Evolutionary conservation across 768 basidiomycete species (phyloP), one percentile per base, ranked within the genome.

Genomic region (Pluteus cervinus): DNA sequence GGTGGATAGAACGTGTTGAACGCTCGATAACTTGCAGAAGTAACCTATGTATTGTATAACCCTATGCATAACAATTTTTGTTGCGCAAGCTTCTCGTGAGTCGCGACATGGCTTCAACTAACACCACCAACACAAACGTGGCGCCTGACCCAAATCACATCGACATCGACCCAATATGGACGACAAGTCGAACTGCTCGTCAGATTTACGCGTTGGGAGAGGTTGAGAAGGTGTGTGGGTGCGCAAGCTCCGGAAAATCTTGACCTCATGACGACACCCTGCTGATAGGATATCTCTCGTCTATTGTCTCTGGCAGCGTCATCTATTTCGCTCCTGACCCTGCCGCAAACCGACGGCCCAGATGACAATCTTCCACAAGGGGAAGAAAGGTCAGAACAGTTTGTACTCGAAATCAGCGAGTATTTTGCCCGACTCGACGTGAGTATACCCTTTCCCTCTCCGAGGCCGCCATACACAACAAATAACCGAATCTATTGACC

Each of bases 351-450:
- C 3, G 86, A 89, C 52, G 69, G 57, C 1, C 71, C 78, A 3
- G 75, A 75, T 5, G 81, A 83, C 36, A 68, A 62, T 39, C 68
- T 88, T 6, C 85, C 86, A 3, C 80, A 83, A 49, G 86, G 85
- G 26, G 86, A 81, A 42, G 86, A 90, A 57, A 71, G 86, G 24
- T 86, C 84, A 10, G 85, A 89, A 52, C 82, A 86, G 50, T 88
- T 90, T 47, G 86, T 88, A 26, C 68, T 82, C 28, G 84, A 88
- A 63, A 84, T 84, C 36, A 81, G 81, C 65, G 83, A 87, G 53
- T 89, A 88, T 57, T 90, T 88, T 51, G 81, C 87, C 48, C 78
- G 81, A 18, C 67, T 89, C 7, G 81, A 90, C 54, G 86, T 88
- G 49, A 44, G 66, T 59, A 5, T 40, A n/a, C 29, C 37, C 17